A percentile compares a stretch with the other conserved stretches of the same genome.
Evolutionary conservation across 306 rosid species (phyloP).

Genomic region (Pterocarpus macrocarpus): DNA sequence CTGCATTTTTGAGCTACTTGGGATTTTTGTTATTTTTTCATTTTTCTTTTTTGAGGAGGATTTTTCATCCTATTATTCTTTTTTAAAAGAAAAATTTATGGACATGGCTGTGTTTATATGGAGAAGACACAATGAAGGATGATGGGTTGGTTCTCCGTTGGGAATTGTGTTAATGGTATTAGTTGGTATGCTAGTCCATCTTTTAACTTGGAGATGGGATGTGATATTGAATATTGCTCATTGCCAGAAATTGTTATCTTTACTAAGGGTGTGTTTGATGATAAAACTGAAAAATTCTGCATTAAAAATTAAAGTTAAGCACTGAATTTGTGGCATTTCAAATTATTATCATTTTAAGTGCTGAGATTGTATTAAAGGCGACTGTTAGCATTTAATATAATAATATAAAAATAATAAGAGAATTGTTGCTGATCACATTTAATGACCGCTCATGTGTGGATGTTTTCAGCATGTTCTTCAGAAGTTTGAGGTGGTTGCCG

Average conservation of each 20-base stretch:
- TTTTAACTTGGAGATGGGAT: conserved; percentile 17
- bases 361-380: not conserved
- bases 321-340: not conserved
- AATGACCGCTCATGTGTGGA: too few relatives aligned
- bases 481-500: not conserved
- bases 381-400: not conserved
- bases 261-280: too few relatives aligned
- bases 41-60: not conserved
- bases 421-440: too few relatives aligned
- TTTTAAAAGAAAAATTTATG: not conserved
- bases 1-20: conserved; percentile 6
- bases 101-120: not conserved
- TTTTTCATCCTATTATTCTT: not conserved
- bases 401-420: not conserved
- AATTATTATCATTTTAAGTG: not conserved
- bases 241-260: not conserved
- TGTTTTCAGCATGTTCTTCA: too few relatives aligned
- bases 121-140: conserved; percentile 21
- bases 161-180: not conserved
- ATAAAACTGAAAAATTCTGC: not conserved
- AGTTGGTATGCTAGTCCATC: conserved; percentile 1
- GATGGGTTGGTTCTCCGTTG: not conserved
- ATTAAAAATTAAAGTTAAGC: not conserved
- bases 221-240: not conserved
- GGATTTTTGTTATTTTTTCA: not conserved